A percentile compares a stretch with the other conserved stretches of the same genome.
Conservation (phyloP, 257 asterid species). For the Solanum acaule region DNA sequence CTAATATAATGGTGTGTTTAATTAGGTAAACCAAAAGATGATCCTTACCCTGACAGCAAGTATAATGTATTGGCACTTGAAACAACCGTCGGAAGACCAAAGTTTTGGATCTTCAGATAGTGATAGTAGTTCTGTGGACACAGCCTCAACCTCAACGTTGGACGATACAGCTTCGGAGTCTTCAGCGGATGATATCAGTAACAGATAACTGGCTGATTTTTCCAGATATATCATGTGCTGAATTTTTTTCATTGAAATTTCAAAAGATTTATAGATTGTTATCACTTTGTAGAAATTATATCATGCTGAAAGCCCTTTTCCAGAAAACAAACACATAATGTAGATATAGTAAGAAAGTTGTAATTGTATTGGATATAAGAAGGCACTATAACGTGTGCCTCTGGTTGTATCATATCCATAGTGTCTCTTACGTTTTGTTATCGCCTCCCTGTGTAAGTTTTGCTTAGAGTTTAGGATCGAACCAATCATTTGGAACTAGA, state of each 20-base stretch:
- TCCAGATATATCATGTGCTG: neutral
- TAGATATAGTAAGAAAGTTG: neutral
- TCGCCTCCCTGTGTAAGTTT: neutral
- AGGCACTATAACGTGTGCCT: neutral
- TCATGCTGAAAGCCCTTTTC: neutral
- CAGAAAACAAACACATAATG: neutral
- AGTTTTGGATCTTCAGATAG: conserved; percentile 20
- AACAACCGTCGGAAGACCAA: conserved; percentile 24
- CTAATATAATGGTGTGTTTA: neutral
- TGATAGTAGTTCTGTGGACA: conserved; percentile 23
- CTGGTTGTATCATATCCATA: neutral
- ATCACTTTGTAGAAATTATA: conserved; percentile 22
- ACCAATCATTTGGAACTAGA: no score
- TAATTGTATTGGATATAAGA: conserved; percentile 26
- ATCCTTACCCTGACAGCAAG: conserved; percentile 68
- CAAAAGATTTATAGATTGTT: neutral
- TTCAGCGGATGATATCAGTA: conserved; percentile 50
- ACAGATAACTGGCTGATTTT: conserved; percentile 29
- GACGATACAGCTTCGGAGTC: conserved; percentile 88
- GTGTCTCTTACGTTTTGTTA: neutral
- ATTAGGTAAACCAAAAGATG: conserved; percentile 71
- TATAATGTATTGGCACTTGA: conserved; percentile 60
- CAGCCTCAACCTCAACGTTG: conserved; percentile 47
- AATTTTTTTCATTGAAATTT: neutral
- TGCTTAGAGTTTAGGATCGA: no score